Base-by-base conservation (phyloP, 1,139 yeast genomes). In the Kazachstania sp. region DNA sequence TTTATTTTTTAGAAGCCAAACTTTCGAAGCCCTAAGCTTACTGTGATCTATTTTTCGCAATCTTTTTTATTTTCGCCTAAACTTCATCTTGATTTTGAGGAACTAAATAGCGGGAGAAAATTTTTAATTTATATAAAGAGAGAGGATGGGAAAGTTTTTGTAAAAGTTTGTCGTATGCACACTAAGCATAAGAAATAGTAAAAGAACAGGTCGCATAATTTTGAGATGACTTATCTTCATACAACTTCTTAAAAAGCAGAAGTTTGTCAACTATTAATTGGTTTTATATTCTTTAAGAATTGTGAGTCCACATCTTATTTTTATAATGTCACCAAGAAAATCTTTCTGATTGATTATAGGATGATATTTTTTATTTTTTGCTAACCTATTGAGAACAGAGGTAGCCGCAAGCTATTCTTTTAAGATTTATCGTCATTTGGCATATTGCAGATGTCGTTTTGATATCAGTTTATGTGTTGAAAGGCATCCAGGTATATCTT, bases 381-480 rank as follows among this genome's bases (percentile, higher is more conserved):
- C 57, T 59, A 60, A 54, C 50, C 65, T 61, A 58, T 49, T 60
- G 49, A 61, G 66, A 62, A 57, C 66, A 62, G 63, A 60, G 49
- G 51, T 52, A 49, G 51, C 46, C 51, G 48, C 55, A 54, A 52
- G 53, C 51, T 46, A 37, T 49, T 47, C 44, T 46, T 50, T 44
- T 45, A 45, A 44, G 52, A 49, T 43, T 45, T 53, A 51, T 53
- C 51, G 49, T 49, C 48, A 51, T 41, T 54, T 51, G 50, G 35
- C 43, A 45, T 35, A 16, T 43, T 38, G 37, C 13, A 36, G 20
- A 9, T 38, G 48, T 49, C 57, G 58, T 52, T 53, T 39, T 52
- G 55, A 47, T 53, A 30, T 41, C 23, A 32, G 18, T 37, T 39
- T 31, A 29, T 16, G 18, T 26, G 7, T n/a, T 15, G 23, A 39